A percentile compares a stretch with the other conserved stretches of the same genome.
These are phyloP conservation scores for Monsonia emarginata DNA, from an alignment of 441 rosid genomes.

Conservation along the genomic window DNA sequence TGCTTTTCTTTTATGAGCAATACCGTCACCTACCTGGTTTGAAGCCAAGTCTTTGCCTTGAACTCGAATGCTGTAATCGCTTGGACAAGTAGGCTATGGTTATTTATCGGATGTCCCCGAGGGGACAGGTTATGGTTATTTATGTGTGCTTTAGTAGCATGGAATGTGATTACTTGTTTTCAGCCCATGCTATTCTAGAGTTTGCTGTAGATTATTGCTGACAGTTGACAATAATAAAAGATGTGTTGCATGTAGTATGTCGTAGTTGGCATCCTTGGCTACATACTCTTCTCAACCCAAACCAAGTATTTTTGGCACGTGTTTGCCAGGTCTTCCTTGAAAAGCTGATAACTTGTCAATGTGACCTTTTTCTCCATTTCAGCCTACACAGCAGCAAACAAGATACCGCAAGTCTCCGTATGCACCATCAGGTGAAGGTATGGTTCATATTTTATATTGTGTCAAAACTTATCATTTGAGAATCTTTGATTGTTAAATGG, in stretches of 20 bases:
- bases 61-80: no score
- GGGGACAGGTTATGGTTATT: no score
- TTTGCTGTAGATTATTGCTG: not conserved
- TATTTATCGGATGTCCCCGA: no score
- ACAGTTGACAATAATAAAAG: not conserved
- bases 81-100: no score
- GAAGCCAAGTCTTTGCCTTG: no score
- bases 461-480: no score
- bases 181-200: not conserved
- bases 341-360: not conserved
- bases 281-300: no score
- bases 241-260: not conserved
- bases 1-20: no score
- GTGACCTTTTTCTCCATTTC: conserved; percentile 8
- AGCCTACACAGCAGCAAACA: conserved; percentile 97
- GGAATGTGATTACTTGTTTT: not conserved
- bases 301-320: not conserved
- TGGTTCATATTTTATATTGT: no score
- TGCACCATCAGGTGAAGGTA: conserved; percentile 81
- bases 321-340: not conserved
- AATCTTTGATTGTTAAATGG: not conserved
- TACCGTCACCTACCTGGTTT: no score
- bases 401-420: conserved; percentile 79
- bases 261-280: not conserved
- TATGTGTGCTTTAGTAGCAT: not conserved